Evolutionary conservation across 2,329 filamentous ascomycete genomes (phyloP), one percentile per base, ranked within the genome.

Genomic region (Macrophomina phaseolina): DNA sequence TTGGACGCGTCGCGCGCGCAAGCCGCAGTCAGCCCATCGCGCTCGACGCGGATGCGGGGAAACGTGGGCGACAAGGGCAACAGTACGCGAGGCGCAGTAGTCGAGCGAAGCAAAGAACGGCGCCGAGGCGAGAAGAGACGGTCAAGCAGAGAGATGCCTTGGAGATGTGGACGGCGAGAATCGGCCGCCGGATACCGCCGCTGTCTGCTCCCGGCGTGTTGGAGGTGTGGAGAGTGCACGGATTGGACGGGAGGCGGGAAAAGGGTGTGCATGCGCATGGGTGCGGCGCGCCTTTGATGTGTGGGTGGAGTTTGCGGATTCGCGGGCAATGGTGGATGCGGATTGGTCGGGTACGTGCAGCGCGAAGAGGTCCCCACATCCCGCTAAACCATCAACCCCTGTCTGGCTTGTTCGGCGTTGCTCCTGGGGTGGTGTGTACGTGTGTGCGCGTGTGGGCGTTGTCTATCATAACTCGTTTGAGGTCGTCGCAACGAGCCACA

Each of bases 21-120:
- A 58, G 55, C 55, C 55, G 55, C 56, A 34, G 56, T 61, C 56
- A 61, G 56, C 56, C 30, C 56, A 48, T 48, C 51, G 40, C 42
- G 56, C 34, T n/a, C 49, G 49, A 8, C 16, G 56, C 56, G 56
- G 56, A 61, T 61, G 56, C 56, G 56, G 56, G 56, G 56, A 61
- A 45, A 61, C 55, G 38, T 58, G 55, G 55, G 55, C 32, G 36
- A n/a, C 34, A 40, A 60, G 55, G 55, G 55, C 16, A 60, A 45
- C 16, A 46, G 28, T 45, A 60, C 55, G 55, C 55, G 55, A 60
- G 55, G 40, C 55, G 55, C 55, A 60, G 55, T 40, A 30, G 51
- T 23, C 51, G 48, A 51, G 48, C 23, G 12, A 45, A n/a, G 48
- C 23, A n/a, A 28, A 53, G 32, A 53, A 53, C 23, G n/a, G n/a